Evolutionary conservation across 164 flowering plant species (phyloP).

Genomic region (Nelumbo lutea): DNA sequence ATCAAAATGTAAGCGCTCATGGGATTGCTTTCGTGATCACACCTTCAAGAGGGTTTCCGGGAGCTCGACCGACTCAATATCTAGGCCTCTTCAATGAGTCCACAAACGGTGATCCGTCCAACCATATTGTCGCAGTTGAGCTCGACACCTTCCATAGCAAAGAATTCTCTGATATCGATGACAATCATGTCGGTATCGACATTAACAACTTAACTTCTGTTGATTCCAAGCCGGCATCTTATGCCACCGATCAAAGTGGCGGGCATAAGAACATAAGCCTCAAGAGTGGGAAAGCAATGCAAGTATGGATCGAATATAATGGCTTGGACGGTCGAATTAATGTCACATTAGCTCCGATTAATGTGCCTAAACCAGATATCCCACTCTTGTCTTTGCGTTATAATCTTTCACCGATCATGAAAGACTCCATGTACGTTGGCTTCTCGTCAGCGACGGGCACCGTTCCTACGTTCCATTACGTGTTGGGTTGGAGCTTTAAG

Average conservation of each 20-base stretch:
- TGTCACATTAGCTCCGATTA: conserved; percentile 20
- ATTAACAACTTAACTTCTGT: conserved; percentile 23
- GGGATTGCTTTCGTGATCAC: conserved; percentile 23
- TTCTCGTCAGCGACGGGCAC: conserved; percentile 6
- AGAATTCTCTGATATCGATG: conserved; percentile 19
- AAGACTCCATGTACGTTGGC: neutral
- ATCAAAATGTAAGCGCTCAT: conserved; percentile 12
- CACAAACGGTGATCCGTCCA: neutral
- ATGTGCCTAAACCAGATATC: neutral
- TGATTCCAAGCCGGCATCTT: conserved; percentile 15
- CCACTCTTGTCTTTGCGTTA: neutral
- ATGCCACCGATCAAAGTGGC: neutral
- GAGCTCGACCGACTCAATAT: neutral
- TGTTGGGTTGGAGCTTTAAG: too few species aligned
- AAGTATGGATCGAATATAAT: conserved; percentile 29
- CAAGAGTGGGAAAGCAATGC: conserved; percentile 14
- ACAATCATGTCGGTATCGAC: conserved; percentile 29
- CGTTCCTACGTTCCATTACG: too few species aligned
- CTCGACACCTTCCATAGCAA: conserved; percentile 11
- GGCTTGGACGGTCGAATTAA: conserved; percentile 6
- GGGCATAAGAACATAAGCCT: conserved; percentile 2
- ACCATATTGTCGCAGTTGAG: conserved; percentile 23
- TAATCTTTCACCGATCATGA: conserved; percentile 1
- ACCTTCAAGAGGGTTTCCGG: neutral
- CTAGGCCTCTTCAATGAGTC: too few species aligned